Evolutionary conservation across 2,329 filamentous ascomycete genomes (phyloP).

Genomic region (Rhynchosporium graminicola): DNA sequence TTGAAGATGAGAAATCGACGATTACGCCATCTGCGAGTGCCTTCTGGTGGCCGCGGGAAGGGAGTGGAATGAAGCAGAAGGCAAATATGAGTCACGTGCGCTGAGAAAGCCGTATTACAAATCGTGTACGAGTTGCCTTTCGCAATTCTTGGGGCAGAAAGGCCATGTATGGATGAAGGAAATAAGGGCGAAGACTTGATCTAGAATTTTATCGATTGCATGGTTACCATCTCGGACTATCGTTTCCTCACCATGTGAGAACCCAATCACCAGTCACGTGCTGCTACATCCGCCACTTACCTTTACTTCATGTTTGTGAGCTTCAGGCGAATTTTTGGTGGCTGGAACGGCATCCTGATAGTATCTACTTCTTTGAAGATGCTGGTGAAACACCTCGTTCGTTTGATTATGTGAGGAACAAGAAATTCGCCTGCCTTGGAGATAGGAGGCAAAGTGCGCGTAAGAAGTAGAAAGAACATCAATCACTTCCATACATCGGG

Average conservation of each 20-base stretch:
- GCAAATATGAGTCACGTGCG: neutral
- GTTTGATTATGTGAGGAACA: no score
- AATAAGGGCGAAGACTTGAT: neutral
- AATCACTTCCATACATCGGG: no score
- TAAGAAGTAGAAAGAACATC: no score
- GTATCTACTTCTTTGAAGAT: neutral
- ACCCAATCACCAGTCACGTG: neutral
- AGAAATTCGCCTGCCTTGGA: no score
- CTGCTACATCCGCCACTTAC: neutral
- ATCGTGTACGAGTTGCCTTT: constrained; percentile 44
- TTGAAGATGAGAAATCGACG: constrained; percentile 30
- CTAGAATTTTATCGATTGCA: neutral
- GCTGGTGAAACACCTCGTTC: no score
- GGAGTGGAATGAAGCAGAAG: constrained; percentile 20
- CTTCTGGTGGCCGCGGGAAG: constrained; percentile 31
- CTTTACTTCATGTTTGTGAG: neutral
- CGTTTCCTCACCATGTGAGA: neutral
- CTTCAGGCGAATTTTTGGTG: neutral
- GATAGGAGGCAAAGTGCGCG: no score
- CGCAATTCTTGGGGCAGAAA: neutral
- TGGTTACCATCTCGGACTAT: no score
- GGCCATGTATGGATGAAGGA: neutral
- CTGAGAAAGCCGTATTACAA: constrained; percentile 19
- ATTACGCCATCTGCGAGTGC: constrained; percentile 26
- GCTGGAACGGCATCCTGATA: neutral